Evolutionary conservation across 1,284 basidiomycete genomes (phyloP).

Genomic region (Cryptococcus wingfieldii): DNA sequence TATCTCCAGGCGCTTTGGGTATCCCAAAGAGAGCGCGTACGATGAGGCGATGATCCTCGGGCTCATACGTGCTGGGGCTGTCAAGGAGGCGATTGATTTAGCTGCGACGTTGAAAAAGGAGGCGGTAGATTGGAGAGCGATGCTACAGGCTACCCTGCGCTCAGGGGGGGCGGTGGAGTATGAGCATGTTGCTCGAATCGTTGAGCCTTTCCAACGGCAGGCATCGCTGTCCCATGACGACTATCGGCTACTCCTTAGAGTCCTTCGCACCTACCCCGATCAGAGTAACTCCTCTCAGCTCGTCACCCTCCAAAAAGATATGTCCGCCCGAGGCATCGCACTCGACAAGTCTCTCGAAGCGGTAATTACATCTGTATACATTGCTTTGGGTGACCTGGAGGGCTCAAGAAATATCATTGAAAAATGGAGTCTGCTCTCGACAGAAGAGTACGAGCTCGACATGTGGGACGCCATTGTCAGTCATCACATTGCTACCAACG

Average conservation of each 20-base stretch:
- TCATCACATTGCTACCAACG: slow-evolving; percentile 14
- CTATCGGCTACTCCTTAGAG: slow-evolving; percentile 6
- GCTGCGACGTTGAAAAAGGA: slow-evolving; percentile 1
- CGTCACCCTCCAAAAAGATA: background rate
- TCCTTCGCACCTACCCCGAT: background rate
- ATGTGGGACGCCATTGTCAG: slow-evolving; percentile 15
- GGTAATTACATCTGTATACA: slow-evolving; percentile 15
- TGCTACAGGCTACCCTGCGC: slow-evolving; percentile 7
- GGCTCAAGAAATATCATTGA: slow-evolving; percentile 9
- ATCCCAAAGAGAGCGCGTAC: background rate
- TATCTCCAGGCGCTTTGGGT: slow-evolving; percentile 6
- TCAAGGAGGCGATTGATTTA: slow-evolving; percentile 9
- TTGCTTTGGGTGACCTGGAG: slow-evolving; percentile 11
- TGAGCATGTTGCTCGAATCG: slow-evolving; percentile 1
- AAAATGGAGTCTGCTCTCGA: background rate
- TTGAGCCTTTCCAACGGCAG: background rate
- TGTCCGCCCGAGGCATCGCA: slow-evolving; percentile 2
- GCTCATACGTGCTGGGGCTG: slow-evolving; percentile 3
- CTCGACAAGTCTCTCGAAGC: slow-evolving; percentile 12
- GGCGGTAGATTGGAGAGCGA: slow-evolving; percentile 8
- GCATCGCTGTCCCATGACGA: background rate
- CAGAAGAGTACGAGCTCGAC: background rate
- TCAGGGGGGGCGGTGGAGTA: background rate
- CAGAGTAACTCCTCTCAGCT: background rate
- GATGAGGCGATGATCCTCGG: slow-evolving; percentile 1